phyloP scores from a whole-genome alignment of 495 filamentous ascomycete genomes.

The Penicillium coffeae region DNA sequence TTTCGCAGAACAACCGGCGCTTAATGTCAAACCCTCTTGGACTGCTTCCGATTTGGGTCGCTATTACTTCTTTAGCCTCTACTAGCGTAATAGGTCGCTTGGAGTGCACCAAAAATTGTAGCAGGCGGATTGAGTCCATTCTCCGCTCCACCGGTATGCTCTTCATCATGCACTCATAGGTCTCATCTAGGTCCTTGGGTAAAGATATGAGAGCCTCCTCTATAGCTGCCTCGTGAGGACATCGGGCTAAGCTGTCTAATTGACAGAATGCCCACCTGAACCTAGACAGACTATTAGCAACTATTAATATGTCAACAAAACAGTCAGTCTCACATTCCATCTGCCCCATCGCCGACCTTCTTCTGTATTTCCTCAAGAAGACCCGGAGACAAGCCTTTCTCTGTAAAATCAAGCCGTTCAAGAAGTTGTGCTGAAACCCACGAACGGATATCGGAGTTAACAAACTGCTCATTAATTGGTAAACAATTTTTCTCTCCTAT shows the following conservation, averaged over 20 bases:
- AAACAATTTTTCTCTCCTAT: conserved; percentile 16
- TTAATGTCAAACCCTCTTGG: conserved; percentile 10
- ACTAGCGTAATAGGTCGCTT: conserved; percentile 16
- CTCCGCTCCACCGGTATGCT: conserved; percentile 20
- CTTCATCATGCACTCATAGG: conserved; percentile 32
- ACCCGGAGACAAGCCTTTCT: conserved; percentile 12
- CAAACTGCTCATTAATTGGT: conserved; percentile 11
- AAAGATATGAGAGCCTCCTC: conserved; percentile 26
- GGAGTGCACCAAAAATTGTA: conserved; percentile 22
- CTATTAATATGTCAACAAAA: conserved; percentile 10
- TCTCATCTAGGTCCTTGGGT: conserved; percentile 32
- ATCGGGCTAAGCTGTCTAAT: conserved; percentile 32
- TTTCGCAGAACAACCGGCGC: conserved; percentile 17
- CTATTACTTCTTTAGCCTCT: conserved; percentile 24
- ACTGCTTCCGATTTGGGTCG: conserved; percentile 10
- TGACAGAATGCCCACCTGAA: conserved; percentile 43
- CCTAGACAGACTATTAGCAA: conserved; percentile 21
- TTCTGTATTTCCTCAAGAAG: conserved; percentile 16
- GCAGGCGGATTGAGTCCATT: conserved; percentile 19
- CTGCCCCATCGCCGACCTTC: conserved; percentile 20
- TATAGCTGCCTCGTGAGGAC: conserved; percentile 16
- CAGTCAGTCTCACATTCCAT: conserved; percentile 32
- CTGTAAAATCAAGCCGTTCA: conserved; percentile 21
- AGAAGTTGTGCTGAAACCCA: conserved; percentile 22
- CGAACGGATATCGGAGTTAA: conserved; percentile 26